Evolutionary conservation across 768 basidiomycete genomes (phyloP).

Genomic region (Rossbeevera mucosa): DNA sequence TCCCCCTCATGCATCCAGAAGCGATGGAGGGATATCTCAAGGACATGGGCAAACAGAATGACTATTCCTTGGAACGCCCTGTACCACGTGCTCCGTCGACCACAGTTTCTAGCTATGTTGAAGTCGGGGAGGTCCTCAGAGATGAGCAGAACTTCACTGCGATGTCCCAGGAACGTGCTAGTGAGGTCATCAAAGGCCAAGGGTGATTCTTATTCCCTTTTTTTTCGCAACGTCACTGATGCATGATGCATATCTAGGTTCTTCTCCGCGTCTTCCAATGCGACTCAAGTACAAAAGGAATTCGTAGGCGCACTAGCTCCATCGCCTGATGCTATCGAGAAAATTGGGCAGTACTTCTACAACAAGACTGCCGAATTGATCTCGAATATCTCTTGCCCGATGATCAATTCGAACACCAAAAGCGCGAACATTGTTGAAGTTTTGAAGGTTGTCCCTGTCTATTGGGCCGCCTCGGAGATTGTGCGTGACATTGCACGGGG

Average conservation of each 20-base stretch:
- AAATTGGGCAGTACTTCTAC: constrained; percentile 60
- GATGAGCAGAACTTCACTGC: constrained; percentile 41
- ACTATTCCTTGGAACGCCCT: constrained; percentile 57
- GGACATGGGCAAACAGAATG: constrained; percentile 48
- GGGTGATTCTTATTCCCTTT: constrained; percentile 42
- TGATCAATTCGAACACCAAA: constrained; percentile 50
- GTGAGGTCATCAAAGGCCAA: constrained; percentile 50
- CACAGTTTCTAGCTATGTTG: constrained; percentile 43
- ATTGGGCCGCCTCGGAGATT: constrained; percentile 67
- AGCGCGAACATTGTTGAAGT: constrained; percentile 70
- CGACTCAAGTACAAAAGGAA: constrained; percentile 37
- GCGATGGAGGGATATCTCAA: constrained; percentile 58
- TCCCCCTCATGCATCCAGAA: constrained; percentile 80
- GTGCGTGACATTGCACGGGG: constrained; percentile 38
- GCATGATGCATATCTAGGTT: constrained; percentile 38
- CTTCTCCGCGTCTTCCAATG: constrained; percentile 52
- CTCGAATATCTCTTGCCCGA: constrained; percentile 44
- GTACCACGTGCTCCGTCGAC: constrained; percentile 21
- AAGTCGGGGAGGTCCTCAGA: constrained; percentile 50
- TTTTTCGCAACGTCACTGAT: constrained; percentile 1
- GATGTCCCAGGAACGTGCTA: constrained; percentile 48
- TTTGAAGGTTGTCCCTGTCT: constrained; percentile 56
- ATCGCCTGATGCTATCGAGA: constrained; percentile 43
- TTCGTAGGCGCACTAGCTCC: constrained; percentile 46
- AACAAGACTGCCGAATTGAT: constrained; percentile 60